Evolutionary conservation across 768 basidiomycete species (phyloP), one percentile per base, ranked within the genome.

Genomic region (Lactarius hengduanensis): DNA sequence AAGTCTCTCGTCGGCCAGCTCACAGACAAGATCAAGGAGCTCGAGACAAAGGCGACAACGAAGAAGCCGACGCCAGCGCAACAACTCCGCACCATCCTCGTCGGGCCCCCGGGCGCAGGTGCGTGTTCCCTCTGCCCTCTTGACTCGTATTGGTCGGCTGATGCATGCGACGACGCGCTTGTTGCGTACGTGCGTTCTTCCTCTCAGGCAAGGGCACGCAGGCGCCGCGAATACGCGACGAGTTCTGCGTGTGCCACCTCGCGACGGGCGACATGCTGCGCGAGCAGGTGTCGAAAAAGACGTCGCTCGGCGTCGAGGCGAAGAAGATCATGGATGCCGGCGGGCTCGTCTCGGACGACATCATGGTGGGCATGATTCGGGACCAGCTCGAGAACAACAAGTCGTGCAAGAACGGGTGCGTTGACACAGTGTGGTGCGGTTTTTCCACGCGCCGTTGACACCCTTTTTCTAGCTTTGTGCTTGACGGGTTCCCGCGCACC

Each of bases 211-310:
- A 99, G 83, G 97, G 97, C 32, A 99, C 97, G 3, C 97, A 99
- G 78, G 97, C 95, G 0, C 96, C 97, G 6, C 85, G 83, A 75
- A 95, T 99, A 80, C 87, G 89, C 61, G 88, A 94, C 69, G 85
- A 92, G 74, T 99, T 91, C 82, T 96, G 94, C 75, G 87, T 99
- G 55, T 99, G 97, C 82, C 97, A 99, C 80, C 82, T 99, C 72
- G 96, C 97, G 30, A 99, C 97, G 36, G 97, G 97, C 22, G 97
- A 99, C 81, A 96, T 99, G 94, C 84, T 99, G 65, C 90, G 97
- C 59, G 92, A 94, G 69, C 94, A 99, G 77, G 94, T 99, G 67
- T 74, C 86, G 41, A 77, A 87, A 75, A 90, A 96, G 80, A 97
- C 97, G 4, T 80, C 85, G 53, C 86, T 99, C 50, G 97, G 97